phyloP scores from a whole-genome alignment of 192 early-diverging fungal species.

The Paraglomus occultum region DNA sequence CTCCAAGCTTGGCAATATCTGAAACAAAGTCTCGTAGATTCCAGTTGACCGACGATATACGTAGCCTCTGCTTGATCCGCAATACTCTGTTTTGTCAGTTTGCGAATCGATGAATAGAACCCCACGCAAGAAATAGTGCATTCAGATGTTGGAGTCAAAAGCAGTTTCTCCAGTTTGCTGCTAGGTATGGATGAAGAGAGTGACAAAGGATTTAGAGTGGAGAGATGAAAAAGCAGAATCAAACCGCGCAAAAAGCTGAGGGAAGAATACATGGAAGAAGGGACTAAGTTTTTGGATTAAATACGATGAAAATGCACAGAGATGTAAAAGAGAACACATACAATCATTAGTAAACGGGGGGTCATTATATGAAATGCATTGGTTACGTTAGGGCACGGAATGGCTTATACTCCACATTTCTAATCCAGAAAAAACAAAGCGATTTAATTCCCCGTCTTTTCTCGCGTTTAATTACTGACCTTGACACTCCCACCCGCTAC shows the following conservation, averaged over 20 bases:
- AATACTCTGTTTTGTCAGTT: neutral
- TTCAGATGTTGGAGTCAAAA: neutral
- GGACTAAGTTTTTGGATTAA: neutral
- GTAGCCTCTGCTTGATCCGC: slow-evolving; percentile 8
- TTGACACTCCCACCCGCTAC: neutral
- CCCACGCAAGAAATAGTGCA: slow-evolving; percentile 2
- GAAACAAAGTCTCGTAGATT: neutral
- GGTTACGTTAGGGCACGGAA: neutral
- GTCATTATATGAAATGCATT: no score
- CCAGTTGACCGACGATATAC: neutral
- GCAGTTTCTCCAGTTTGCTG: neutral
- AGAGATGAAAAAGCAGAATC: slow-evolving; percentile 6
- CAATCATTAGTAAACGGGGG: no score
- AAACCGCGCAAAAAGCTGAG: neutral
- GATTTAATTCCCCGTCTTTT: neutral
- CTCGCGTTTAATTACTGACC: neutral
- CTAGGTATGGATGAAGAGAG: neutral
- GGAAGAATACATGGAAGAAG: neutral
- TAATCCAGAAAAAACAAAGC: neutral
- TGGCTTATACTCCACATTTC: neutral
- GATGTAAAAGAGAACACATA: no score
- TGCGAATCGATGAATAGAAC: slow-evolving; percentile 17
- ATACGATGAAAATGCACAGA: no score
- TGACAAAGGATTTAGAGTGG: neutral
- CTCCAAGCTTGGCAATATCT: neutral